phyloP scores from a whole-genome alignment of 352 stramenopile genomes.

The Globisporangium perplexum region DNA sequence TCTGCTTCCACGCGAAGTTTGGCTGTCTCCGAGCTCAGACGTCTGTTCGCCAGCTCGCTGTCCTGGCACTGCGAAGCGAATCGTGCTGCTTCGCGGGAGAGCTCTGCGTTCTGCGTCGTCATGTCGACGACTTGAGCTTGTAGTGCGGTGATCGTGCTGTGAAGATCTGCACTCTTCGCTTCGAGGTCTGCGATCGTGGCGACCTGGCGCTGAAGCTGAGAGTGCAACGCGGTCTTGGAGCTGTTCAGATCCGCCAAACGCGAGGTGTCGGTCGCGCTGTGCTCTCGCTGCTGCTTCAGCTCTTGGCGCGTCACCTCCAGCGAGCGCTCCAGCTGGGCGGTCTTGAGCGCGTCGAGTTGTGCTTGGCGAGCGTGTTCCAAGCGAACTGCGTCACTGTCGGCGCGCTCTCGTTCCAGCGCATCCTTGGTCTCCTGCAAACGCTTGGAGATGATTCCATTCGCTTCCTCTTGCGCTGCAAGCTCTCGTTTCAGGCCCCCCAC shows the following conservation, averaged over 20 bases:
- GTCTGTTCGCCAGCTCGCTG: not conserved
- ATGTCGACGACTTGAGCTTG: not conserved
- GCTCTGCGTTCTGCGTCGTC: not conserved
- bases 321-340: not conserved
- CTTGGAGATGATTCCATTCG: not conserved
- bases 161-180: not conserved
- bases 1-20: slow-evolving; percentile 14
- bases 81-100: not conserved
- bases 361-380: not conserved
- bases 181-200: not conserved
- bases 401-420: not conserved
- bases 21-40: not conserved
- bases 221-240: not conserved
- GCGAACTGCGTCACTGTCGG: not conserved
- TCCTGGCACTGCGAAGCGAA: not conserved
- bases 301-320: slow-evolving; percentile 3
- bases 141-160: not conserved
- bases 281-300: slow-evolving; percentile 6
- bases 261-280: not conserved
- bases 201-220: not conserved
- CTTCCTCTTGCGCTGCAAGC: not conserved
- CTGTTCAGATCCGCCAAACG: not conserved
- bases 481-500: not conserved
- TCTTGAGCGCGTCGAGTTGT: not conserved
- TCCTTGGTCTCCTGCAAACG: not conserved